phyloP scores from a whole-genome alignment of 1,139 yeast genomes.

The Pichia norvegensis region DNA sequence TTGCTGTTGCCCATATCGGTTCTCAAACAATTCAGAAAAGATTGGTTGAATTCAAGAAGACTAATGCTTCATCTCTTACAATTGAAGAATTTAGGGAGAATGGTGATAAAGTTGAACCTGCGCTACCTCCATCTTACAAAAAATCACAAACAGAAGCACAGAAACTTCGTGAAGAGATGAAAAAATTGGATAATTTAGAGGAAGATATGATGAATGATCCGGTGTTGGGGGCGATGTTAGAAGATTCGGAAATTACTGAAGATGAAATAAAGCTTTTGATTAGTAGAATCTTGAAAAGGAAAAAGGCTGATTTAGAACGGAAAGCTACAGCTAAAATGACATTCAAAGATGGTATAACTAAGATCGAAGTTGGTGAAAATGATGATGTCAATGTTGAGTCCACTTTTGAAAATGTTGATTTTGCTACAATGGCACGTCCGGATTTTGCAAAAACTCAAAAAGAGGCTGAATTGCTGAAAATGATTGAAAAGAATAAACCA shows the following conservation, averaged over 20 bases:
- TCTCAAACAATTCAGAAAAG: slow-evolving; percentile 88
- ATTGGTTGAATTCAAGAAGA: slow-evolving; percentile 75
- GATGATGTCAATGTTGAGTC: slow-evolving; percentile 14
- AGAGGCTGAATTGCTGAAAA: slow-evolving; percentile 15
- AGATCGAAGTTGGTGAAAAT: slow-evolving; percentile 17
- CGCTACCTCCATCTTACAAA: slow-evolving; percentile 78
- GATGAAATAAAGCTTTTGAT: slow-evolving; percentile 39
- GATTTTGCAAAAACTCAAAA: slow-evolving; percentile 2
- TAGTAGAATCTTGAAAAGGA: slow-evolving; percentile 36
- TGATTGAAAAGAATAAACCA: slow-evolving; percentile 41
- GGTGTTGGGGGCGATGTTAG: slow-evolving; percentile 33
- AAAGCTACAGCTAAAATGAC: slow-evolving; percentile 20
- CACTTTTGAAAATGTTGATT: slow-evolving; percentile 1
- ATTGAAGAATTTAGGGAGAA: slow-evolving; percentile 59
- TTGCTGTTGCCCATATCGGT: slow-evolving; percentile 92
- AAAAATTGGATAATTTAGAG: slow-evolving; percentile 30
- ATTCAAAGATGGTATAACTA: slow-evolving; percentile 11
- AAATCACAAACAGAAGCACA: slow-evolving; percentile 40
- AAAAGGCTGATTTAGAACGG: slow-evolving; percentile 28
- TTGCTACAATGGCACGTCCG: slow-evolving; percentile 6
- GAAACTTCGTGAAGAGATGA: slow-evolving; percentile 29
- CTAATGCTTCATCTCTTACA: slow-evolving; percentile 67
- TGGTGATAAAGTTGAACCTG: slow-evolving; percentile 31
- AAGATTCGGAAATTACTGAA: slow-evolving; percentile 37
- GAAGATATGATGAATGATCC: slow-evolving; percentile 32